Percentiles rank a stretch among this genome's conserved stretches.
These are phyloP conservation scores for Yamadazyma tumulicola DNA, from an alignment of 805 yeast species.

Conservation along the genomic window DNA sequence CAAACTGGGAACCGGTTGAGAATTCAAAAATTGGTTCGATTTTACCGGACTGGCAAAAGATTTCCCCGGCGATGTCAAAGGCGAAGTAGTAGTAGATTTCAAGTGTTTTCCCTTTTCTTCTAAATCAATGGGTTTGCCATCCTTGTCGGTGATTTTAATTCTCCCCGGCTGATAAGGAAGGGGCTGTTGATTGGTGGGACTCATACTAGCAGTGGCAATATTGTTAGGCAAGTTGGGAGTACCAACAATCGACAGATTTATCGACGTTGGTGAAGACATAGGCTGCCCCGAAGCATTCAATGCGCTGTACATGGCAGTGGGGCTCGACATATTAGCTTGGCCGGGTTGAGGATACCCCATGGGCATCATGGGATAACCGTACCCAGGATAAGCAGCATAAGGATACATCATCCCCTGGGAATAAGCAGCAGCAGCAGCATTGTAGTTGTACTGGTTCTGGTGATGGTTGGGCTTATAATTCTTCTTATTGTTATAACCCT, in stretches of 20 bases:
- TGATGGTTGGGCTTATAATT: conserved; percentile 15
- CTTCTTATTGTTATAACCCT: conserved; percentile 13
- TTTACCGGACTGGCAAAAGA: conserved; percentile 16
- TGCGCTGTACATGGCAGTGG: conserved; percentile 5
- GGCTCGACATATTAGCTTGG: conserved; percentile 5
- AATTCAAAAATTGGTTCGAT: conserved; percentile 1
- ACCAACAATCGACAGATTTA: background rate
- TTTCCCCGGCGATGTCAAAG: conserved; percentile 26
- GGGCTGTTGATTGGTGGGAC: conserved; percentile 11
- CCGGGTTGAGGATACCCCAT: conserved; percentile 11
- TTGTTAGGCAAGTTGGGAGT: conserved; percentile 1
- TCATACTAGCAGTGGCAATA: conserved; percentile 1
- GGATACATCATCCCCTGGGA: conserved; percentile 14
- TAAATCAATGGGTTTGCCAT: conserved; percentile 40
- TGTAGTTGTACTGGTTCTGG: conserved; percentile 19
- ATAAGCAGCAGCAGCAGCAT: conserved; percentile 15
- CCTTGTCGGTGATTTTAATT: conserved; percentile 40
- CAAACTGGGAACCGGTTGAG: conserved; percentile 4
- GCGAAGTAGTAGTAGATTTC: conserved; percentile 24
- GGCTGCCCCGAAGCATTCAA: background rate
- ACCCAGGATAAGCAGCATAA: conserved; percentile 23
- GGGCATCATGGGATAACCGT: conserved; percentile 19
- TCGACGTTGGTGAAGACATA: conserved; percentile 7
- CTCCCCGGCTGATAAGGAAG: conserved; percentile 12
- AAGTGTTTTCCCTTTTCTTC: conserved; percentile 37